Conservation (phyloP, 1,284 basidiomycete species). For the Ganoderma multipileum region DNA sequence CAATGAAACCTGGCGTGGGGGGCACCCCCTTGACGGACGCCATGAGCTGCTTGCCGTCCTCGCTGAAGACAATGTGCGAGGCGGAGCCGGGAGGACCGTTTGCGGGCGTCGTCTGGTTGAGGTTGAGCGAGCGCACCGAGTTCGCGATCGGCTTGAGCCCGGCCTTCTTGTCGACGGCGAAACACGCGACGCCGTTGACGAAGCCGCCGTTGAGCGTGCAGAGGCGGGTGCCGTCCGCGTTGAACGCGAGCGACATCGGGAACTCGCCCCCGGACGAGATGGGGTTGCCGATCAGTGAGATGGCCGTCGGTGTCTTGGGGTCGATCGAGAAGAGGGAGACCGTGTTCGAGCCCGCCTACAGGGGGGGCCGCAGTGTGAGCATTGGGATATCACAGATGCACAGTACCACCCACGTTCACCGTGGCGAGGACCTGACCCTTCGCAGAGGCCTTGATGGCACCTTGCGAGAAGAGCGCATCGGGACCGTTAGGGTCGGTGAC, state of each 20-base stretch:
- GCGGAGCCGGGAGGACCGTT: constrained; percentile 48
- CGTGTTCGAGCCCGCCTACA: constrained; percentile 56
- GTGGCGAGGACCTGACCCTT: constrained; percentile 49
- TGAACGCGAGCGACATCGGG: constrained; percentile 54
- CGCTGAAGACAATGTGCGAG: constrained; percentile 53
- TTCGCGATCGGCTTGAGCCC: constrained; percentile 49
- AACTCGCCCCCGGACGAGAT: constrained; percentile 54
- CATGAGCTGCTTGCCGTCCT: constrained; percentile 50
- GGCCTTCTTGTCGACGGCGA: constrained; percentile 46
- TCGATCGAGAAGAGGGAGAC: constrained; percentile 54
- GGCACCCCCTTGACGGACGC: constrained; percentile 57
- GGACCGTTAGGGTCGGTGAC: constrained; percentile 42
- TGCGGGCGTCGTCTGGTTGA: constrained; percentile 54
- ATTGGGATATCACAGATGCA: too few species aligned
- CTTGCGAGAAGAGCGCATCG: constrained; percentile 56
- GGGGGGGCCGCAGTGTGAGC: too few species aligned
- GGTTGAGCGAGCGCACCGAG: constrained; percentile 47
- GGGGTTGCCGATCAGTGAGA: constrained; percentile 50
- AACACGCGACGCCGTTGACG: constrained; percentile 56
- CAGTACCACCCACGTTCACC: constrained; percentile 47
- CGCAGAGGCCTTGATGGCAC: constrained; percentile 50
- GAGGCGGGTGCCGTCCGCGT: constrained; percentile 45
- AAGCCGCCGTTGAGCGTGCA: constrained; percentile 53
- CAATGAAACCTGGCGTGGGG: constrained; percentile 53
- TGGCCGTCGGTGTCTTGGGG: constrained; percentile 46